Conservation (phyloP, 176 grass and related monocot genomes). For the Typha latifolia region DNA sequence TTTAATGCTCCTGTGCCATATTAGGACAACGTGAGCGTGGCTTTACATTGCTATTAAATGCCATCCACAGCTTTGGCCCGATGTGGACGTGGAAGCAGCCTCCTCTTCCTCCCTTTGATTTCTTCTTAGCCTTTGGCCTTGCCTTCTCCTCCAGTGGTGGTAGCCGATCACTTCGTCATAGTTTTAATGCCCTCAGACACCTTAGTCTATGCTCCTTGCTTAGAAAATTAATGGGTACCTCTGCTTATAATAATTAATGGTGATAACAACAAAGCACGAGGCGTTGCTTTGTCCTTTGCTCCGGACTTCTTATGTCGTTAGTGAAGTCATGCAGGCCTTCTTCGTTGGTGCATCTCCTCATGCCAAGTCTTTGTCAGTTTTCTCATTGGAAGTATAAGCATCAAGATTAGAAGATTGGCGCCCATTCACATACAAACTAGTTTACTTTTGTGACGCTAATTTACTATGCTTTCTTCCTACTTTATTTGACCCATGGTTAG, state of each 20-base stretch:
- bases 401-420: background rate
- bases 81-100: background rate
- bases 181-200: too few species aligned
- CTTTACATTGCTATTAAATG: slow-evolving; percentile 2
- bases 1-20: slow-evolving; percentile 31
- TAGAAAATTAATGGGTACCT: too few species aligned
- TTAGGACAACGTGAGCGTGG: slow-evolving; percentile 29
- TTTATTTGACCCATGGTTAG: too few species aligned
- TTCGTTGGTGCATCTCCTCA: background rate
- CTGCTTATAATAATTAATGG: background rate
- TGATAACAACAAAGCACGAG: background rate
- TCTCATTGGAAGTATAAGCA: background rate
- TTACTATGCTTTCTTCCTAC: too few species aligned
- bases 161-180: background rate
- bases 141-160: background rate
- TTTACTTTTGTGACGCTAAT: too few species aligned
- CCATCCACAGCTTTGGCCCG: background rate
- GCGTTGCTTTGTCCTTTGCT: background rate
- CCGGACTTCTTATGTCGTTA: background rate
- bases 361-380: background rate
- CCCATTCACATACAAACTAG: too few species aligned
- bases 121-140: background rate
- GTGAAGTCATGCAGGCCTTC: background rate
- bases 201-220: background rate
- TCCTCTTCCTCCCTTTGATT: background rate